Base-by-base conservation (phyloP, 371 early-diverging fungal species). In the Mucor circinelloides region DNA sequence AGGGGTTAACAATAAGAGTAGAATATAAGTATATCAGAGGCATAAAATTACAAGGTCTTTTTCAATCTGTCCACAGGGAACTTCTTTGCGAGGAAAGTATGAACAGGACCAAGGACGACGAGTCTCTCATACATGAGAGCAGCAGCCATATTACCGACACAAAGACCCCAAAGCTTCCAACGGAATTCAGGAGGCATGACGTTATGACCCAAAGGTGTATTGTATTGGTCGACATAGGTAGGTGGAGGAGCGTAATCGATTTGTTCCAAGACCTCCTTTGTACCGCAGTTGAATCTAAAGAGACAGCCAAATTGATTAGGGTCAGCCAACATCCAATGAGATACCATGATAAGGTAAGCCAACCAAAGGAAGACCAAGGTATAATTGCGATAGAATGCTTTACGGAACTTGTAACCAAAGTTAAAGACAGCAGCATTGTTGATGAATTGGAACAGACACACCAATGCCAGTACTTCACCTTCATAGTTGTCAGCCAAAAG, bases 401-500 rank as follows among this genome's bases (percentile, higher is more conserved):
- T 69, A n/a, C 93, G 84, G 80, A 85, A 91, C 46, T 78, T 75
- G 71, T 80, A 74, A 9, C 93, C 93, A 66, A 89, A 87, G 72
- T 89, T 91, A 63, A 87, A 87, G 10, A 85, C 79, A 38, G 87
- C 85, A 13, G 88, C 90, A 48, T 88, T 86, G 67, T 82, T 85
- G 64, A 88, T 78, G 66, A 89, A 86, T 66, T 87, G 87, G 71
- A 84, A 89, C n/a, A 89, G 72, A 64, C 83, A 85, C 13, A 86
- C 77, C 23, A 87, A 69, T 3, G 88, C 71, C 32, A 91, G 62
- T 2, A 78, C 72, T 23, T 80, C 80, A 6, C 84, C 85, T 76
- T 93, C 93, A 72, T 78, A 93, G 68, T 91, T 93, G 68, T 93
- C 93, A n/a, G 89, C 91, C 27, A 91, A 73, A 38, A 91, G 75